A percentile compares a stretch with the other conserved stretches of the same genome.
phyloP scores from a whole-genome alignment of 371 early-diverging fungal species.

The Funneliformis caledonium region DNA sequence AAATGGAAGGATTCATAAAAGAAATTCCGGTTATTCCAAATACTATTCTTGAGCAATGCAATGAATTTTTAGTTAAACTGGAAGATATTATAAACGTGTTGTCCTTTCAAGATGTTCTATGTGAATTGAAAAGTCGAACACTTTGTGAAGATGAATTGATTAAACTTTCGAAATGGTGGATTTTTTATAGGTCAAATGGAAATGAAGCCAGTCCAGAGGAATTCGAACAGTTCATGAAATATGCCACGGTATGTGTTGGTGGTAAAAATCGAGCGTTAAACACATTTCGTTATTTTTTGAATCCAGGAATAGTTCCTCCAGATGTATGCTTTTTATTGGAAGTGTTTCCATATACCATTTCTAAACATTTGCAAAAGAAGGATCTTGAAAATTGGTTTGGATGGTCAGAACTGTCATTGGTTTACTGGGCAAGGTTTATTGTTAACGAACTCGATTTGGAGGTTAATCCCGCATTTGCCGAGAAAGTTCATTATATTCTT shows the following conservation, averaged over 20 bases:
- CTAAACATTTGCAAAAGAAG: constrained; percentile 63
- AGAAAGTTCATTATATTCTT: constrained; percentile 62
- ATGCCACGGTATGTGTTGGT: constrained; percentile 51
- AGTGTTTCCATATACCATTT: constrained; percentile 68
- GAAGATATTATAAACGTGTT: constrained; percentile 50
- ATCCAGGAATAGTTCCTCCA: constrained; percentile 62
- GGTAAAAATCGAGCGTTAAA: constrained; percentile 53
- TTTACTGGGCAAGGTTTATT: constrained; percentile 60
- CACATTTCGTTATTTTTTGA: constrained; percentile 56
- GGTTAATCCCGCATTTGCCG: constrained; percentile 61
- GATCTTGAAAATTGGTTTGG: constrained; percentile 58
- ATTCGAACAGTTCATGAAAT: constrained; percentile 46
- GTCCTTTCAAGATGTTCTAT: constrained; percentile 65
- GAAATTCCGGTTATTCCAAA: constrained; percentile 63
- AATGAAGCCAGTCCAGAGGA: neutral
- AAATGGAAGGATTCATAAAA: constrained; percentile 66
- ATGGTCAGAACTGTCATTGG: constrained; percentile 65
- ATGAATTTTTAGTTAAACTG: constrained; percentile 62
- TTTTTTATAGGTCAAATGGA: constrained; percentile 46
- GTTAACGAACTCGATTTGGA: constrained; percentile 52
- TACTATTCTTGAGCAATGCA: constrained; percentile 53
- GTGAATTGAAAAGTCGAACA: constrained; percentile 64
- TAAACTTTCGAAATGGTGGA: constrained; percentile 81
- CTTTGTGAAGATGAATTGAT: constrained; percentile 64
- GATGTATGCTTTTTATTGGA: constrained; percentile 66